Evolutionary conservation across 2,329 filamentous ascomycete species (phyloP).

Genomic region (Exophiala mesophila): DNA sequence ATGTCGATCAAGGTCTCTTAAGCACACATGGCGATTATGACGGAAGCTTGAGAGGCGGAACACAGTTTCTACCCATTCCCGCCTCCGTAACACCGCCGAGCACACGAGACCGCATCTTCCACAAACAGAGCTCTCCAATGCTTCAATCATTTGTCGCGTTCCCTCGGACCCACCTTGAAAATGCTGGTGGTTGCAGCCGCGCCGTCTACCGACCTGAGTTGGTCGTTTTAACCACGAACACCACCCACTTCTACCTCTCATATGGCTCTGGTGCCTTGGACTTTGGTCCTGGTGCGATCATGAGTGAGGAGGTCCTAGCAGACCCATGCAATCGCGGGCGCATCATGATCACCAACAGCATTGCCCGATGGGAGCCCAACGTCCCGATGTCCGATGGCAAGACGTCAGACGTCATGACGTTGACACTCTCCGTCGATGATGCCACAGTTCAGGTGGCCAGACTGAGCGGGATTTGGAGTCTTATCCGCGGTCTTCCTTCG

Average conservation of each 20-base stretch:
- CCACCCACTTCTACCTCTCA: constrained; percentile 17
- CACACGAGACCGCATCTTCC: neutral
- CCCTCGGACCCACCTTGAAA: constrained; percentile 18
- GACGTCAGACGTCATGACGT: constrained; percentile 21
- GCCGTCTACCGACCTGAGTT: constrained; percentile 22
- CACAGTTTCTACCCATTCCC: constrained; percentile 17
- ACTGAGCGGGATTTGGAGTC: constrained; percentile 5
- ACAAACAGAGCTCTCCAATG: constrained; percentile 1
- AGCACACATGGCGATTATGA: constrained; percentile 5
- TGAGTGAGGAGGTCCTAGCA: constrained; percentile 8
- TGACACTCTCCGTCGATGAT: constrained; percentile 23
- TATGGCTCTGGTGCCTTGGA: constrained; percentile 22
- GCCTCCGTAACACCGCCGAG: neutral
- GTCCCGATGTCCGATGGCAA: constrained; percentile 4
- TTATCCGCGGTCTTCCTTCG: constrained; percentile 23
- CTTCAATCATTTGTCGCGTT: constrained; percentile 16
- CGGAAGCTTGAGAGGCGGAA: constrained; percentile 20
- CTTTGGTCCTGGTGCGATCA: constrained; percentile 16
- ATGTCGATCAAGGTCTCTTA: constrained; percentile 3
- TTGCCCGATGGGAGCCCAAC: constrained; percentile 17
- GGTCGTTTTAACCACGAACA: constrained; percentile 18
- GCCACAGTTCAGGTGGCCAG: constrained; percentile 15
- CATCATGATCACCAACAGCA: constrained; percentile 26
- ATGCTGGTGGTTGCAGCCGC: constrained; percentile 7
- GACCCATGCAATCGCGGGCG: constrained; percentile 21